Percentiles rank a stretch among this genome's conserved stretches.
Conservation (phyloP, 2,329 filamentous ascomycete genomes). For the Venturia nashicola region DNA sequence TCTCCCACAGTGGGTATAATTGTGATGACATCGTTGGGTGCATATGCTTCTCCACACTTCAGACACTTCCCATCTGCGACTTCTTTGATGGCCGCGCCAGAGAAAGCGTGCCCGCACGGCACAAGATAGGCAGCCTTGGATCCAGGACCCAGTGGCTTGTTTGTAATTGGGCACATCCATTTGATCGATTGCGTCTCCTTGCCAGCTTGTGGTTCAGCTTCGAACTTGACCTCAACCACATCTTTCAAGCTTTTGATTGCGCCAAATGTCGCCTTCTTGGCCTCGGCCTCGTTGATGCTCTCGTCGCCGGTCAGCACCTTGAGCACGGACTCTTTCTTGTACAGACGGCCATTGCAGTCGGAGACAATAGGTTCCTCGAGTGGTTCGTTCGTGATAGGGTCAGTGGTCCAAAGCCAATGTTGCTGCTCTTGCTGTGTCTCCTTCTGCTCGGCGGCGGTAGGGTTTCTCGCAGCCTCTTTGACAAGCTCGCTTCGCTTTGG, state of each 20-base stretch:
- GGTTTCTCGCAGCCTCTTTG: constrained; percentile 75
- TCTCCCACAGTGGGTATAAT: constrained; percentile 61
- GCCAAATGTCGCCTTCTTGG: constrained; percentile 47
- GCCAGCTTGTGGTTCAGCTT: constrained; percentile 36
- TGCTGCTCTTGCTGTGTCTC: constrained; percentile 76
- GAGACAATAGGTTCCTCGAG: constrained; percentile 69
- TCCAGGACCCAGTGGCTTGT: constrained; percentile 69
- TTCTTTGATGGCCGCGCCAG: constrained; percentile 73
- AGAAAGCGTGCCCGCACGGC: constrained; percentile 90
- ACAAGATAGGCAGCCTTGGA: constrained; percentile 80
- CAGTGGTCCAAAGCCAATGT: constrained; percentile 74
- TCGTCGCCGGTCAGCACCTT: constrained; percentile 45
- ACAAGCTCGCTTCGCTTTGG: constrained; percentile 93
- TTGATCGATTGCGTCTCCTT: constrained; percentile 34
- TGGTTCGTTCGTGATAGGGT: constrained; percentile 69
- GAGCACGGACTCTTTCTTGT: constrained; percentile 88
- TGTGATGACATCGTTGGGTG: constrained; percentile 63
- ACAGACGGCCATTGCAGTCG: constrained; percentile 71
- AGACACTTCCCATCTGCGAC: constrained; percentile 53
- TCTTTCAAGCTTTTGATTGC: constrained; percentile 71
- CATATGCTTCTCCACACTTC: constrained; percentile 63
- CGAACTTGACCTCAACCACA: constrained; percentile 75
- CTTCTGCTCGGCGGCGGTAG: constrained; percentile 77
- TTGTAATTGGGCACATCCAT: constrained; percentile 78
- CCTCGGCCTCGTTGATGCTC: constrained; percentile 39